Conservation (phyloP, 1,284 basidiomycete genomes). For the Agaricales sp. region DNA sequence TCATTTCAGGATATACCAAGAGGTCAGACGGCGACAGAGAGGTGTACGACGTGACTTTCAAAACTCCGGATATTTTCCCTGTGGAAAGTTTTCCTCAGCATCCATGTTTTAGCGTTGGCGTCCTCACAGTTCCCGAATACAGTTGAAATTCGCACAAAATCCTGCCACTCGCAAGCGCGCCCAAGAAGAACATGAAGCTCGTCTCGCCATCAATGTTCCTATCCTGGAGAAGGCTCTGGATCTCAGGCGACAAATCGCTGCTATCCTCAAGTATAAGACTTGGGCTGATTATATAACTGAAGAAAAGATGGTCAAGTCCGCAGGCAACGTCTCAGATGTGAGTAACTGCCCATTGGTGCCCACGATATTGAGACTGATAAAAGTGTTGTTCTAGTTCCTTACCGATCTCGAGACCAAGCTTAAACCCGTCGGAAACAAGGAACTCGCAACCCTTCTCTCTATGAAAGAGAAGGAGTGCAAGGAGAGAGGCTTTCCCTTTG, state of each 20-base stretch:
- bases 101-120: conserved; percentile 3
- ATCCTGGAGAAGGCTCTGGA: conserved; percentile 55
- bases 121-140: conserved; percentile 1
- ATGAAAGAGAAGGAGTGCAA: conserved; percentile 67
- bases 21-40: conserved; percentile 44
- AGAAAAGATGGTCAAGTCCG: conserved; percentile 76
- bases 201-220: conserved; percentile 60
- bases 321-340: conserved; percentile 44
- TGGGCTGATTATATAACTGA: conserved; percentile 78
- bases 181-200: conserved; percentile 54
- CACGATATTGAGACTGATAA: conserved; percentile 1
- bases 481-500: conserved; percentile 45
- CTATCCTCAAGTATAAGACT: conserved; percentile 60
- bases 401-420: conserved; percentile 65
- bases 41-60: conserved; percentile 61
- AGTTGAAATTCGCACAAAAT: conserved; percentile 72
- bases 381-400: conserved; percentile 38
- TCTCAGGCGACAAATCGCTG: conserved; percentile 58
- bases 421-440: conserved; percentile 59
- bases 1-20: conserved; percentile 65
- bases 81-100: conserved; percentile 33
- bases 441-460: conserved; percentile 52
- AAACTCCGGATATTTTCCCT: conserved; percentile 71
- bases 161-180: conserved; percentile 59
- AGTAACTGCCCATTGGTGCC: conserved; percentile 6